These are phyloP conservation scores for Isatis tinctoria DNA, from an alignment of 345 rosid genomes.

Conservation along the genomic window DNA sequence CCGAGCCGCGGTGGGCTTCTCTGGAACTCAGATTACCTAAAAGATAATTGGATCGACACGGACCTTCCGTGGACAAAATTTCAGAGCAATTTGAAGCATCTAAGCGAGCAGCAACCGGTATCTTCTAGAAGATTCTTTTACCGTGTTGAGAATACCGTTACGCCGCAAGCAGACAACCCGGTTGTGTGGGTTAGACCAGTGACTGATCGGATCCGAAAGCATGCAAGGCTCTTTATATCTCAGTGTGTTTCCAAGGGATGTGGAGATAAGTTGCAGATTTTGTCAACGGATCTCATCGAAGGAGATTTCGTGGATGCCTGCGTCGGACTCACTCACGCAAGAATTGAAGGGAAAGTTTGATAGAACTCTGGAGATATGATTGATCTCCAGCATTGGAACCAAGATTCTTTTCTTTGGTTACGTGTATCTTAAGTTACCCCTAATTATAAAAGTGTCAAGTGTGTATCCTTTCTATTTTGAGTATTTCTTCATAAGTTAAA, in stretches of 20 bases:
- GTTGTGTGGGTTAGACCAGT: conserved; percentile 64
- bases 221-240: conserved; percentile 63
- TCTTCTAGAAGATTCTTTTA: conserved; percentile 56
- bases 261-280: conserved; percentile 58
- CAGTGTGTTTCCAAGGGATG: conserved; percentile 50
- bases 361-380: not conserved
- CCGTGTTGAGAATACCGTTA: conserved; percentile 70
- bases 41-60: conserved; percentile 73
- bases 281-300: conserved; percentile 76
- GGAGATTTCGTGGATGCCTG: conserved; percentile 84
- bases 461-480: not conserved
- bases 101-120: conserved; percentile 49
- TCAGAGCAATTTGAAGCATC: conserved; percentile 54
- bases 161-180: conserved; percentile 65
- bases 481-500: not conserved
- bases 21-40: conserved; percentile 64
- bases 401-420: not conserved
- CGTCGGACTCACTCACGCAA: conserved; percentile 58
- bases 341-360: conserved; percentile 55
- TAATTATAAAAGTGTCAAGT: not conserved
- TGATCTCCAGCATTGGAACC: not conserved
- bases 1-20: conserved; percentile 49
- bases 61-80: conserved; percentile 78
- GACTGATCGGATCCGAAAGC: conserved; percentile 54
- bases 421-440: not conserved